Conservation (phyloP, 768 basidiomycete species). For the Leucosporidium creatinivorum region DNA sequence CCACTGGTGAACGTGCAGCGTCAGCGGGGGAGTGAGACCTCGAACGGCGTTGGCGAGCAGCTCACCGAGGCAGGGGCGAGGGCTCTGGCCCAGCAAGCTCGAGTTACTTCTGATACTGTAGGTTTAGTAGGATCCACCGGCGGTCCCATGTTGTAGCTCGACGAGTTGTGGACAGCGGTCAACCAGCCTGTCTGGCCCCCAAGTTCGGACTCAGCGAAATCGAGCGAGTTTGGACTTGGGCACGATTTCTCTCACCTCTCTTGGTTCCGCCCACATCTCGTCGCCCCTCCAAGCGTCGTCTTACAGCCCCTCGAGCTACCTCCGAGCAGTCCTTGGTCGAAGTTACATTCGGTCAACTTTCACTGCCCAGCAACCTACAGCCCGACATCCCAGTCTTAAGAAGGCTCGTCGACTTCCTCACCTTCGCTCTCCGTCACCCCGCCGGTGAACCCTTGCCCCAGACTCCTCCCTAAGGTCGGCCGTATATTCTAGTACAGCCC, state of each 20-base stretch:
- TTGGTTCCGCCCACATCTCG: not conserved
- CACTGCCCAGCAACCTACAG: not conserved
- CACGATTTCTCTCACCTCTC: too few species aligned
- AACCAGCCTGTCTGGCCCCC: too few species aligned
- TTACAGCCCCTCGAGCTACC: not conserved
- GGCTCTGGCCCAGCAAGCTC: slow-evolving; percentile 6
- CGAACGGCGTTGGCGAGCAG: not conserved
- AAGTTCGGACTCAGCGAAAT: too few species aligned
- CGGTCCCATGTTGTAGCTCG: not conserved
- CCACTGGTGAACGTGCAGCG: slow-evolving; percentile 14
- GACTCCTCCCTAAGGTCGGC: too few species aligned
- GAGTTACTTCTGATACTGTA: slow-evolving; percentile 2
- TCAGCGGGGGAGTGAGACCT: not conserved
- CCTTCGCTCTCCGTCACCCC: too few species aligned
- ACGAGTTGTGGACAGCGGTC: not conserved
- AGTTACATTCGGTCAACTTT: slow-evolving; percentile 7
- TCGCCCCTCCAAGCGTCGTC: not conserved
- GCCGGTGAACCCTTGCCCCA: too few species aligned
- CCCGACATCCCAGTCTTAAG: not conserved
- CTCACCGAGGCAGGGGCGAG: not conserved
- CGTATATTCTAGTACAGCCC: too few species aligned
- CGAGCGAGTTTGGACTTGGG: too few species aligned
- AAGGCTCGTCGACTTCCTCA: too few species aligned
- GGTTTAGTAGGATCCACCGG: not conserved
- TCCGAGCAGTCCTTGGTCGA: not conserved